A percentile compares a stretch with the other conserved stretches of the same genome.
Evolutionary conservation across 169 alveolate species (phyloP).

Genomic region (Cryptosporidium muris): DNA sequence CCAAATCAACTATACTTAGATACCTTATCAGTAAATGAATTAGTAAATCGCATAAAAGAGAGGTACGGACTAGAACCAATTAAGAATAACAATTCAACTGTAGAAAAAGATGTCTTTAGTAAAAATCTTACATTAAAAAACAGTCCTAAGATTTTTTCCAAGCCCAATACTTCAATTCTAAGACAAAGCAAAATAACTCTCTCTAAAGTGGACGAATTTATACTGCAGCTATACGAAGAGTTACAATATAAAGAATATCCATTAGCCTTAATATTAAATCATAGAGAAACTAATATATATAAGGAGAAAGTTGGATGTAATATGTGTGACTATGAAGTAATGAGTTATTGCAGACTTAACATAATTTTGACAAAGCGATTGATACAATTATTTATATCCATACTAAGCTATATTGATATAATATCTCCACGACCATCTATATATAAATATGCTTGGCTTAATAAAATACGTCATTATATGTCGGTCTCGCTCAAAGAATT

Average conservation of each 20-base stretch:
- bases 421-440: slow-evolving; percentile 30
- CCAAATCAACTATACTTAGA: slow-evolving; percentile 1
- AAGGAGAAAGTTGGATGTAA: slow-evolving; percentile 22
- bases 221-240: slow-evolving; percentile 3
- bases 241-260: background rate
- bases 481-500: slow-evolving; percentile 67
- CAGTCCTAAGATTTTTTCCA: background rate
- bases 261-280: background rate
- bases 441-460: slow-evolving; percentile 16
- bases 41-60: background rate
- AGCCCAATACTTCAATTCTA: background rate
- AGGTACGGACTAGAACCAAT: background rate
- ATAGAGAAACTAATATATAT: background rate
- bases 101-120: background rate
- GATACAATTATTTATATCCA: slow-evolving; percentile 10
- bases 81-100: background rate
- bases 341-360: background rate
- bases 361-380: background rate
- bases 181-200: background rate
- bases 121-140: background rate
- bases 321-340: slow-evolving; percentile 1
- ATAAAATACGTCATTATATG: slow-evolving; percentile 5
- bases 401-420: slow-evolving; percentile 7
- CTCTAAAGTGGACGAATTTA: slow-evolving; percentile 10
- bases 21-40: background rate